Conservation (phyloP, 2,329 filamentous ascomycete genomes). For the Hypoxylon sp. region DNA sequence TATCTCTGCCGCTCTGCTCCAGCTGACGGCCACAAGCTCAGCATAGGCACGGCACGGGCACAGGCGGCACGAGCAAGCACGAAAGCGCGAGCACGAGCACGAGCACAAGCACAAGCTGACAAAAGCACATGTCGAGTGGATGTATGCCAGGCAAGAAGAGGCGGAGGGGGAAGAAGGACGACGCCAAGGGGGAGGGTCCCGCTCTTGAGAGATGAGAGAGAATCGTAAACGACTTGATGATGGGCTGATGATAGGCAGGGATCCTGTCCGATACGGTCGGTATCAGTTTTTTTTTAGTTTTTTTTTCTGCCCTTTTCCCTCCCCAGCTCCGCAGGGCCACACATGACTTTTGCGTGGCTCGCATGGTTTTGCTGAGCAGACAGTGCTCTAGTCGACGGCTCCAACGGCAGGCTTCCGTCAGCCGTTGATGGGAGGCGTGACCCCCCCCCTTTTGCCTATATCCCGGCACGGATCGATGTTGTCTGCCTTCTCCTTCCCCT, state of each 20-base stretch:
- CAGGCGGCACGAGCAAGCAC: too few relatives aligned
- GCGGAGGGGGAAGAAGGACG: too few relatives aligned
- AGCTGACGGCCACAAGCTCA: too few relatives aligned
- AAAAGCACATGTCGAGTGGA: too few relatives aligned
- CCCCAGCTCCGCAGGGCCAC: conserved; percentile 27
- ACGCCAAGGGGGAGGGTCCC: not conserved
- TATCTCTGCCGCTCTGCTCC: too few relatives aligned
- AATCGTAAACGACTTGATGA: too few relatives aligned
- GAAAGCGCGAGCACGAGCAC: not conserved
- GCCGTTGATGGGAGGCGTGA: conserved; percentile 8
- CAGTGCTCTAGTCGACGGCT: conserved; percentile 29
- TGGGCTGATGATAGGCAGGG: conserved; percentile 18
- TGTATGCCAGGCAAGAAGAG: too few relatives aligned
- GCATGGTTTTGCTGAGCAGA: conserved; percentile 6
- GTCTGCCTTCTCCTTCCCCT: not conserved
- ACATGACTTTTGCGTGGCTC: conserved; percentile 5
- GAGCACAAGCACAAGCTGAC: not conserved
- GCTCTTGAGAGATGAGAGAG: not conserved
- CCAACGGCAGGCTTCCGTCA: conserved; percentile 35
- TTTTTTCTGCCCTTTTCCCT: too few relatives aligned
- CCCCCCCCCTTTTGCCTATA: too few relatives aligned
- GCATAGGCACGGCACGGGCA: too few relatives aligned
- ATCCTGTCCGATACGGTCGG: conserved; percentile 8
- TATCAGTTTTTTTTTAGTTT: conserved; percentile 22
- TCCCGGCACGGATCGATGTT: conserved; percentile 30